phyloP scores from a whole-genome alignment of 331 rosid species.

The Ulmus americana region DNA sequence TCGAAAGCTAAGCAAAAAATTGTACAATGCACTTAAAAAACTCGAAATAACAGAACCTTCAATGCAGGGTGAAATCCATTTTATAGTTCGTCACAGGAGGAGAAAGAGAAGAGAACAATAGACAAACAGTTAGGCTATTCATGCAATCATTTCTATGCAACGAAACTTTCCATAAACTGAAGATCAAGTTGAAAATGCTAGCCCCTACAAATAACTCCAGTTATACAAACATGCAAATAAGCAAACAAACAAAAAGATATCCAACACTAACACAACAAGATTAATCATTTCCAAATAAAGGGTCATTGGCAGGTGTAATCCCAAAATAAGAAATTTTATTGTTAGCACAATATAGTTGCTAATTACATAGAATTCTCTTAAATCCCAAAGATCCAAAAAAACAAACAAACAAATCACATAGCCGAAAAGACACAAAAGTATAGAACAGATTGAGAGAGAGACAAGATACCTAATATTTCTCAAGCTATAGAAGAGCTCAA shows the following conservation, averaged over 20 bases:
- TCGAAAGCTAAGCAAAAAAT: not conserved
- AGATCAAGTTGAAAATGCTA: not conserved
- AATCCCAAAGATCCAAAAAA: not conserved
- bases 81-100: not conserved
- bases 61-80: too few species aligned
- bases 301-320: not conserved
- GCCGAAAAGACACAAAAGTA: not conserved
- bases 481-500: conserved; percentile 67
- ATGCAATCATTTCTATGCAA: not conserved
- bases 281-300: not conserved
- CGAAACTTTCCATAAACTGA: not conserved
- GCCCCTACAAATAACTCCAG: not conserved
- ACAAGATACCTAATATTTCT: conserved; percentile 58
- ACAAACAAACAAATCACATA: not conserved
- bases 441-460: not conserved
- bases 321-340: not conserved
- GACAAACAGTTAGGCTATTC: not conserved
- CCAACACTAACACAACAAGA: not conserved
- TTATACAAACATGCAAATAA: not conserved
- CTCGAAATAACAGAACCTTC: not conserved
- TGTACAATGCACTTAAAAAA: not conserved
- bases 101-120: not conserved
- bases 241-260: not conserved
- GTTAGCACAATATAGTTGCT: not conserved
- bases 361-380: not conserved